Conservation (phyloP, 495 filamentous ascomycete species). For the Penicillium pancosmium region DNA sequence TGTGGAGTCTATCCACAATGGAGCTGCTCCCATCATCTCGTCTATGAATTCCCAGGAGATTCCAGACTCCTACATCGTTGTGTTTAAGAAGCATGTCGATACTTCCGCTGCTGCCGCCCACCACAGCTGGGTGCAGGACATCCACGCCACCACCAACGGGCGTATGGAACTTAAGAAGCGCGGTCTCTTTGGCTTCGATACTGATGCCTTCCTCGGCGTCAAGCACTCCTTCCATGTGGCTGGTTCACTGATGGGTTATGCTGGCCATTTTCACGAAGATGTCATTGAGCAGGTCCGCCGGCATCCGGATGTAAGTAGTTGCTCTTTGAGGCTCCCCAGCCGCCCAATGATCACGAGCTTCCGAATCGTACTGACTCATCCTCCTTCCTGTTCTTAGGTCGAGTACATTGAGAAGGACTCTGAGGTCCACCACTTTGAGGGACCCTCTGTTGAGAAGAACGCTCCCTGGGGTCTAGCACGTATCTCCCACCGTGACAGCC, state of each 20-base stretch:
- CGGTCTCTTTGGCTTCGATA: conserved; percentile 70
- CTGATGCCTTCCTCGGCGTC: conserved; percentile 77
- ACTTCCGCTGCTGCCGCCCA: conserved; percentile 68
- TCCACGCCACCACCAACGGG: conserved; percentile 58
- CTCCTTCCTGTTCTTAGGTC: conserved; percentile 58
- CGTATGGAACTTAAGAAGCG: conserved; percentile 88
- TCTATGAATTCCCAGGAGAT: conserved; percentile 74
- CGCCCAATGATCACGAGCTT: conserved; percentile 5
- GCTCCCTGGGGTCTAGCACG: conserved; percentile 97
- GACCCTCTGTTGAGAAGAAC: conserved; percentile 73
- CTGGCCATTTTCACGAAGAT: conserved; percentile 93
- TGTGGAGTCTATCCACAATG: conserved; percentile 80
- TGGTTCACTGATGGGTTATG: conserved; percentile 82
- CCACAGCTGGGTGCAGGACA: conserved; percentile 89
- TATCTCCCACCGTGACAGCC: conserved; percentile 88
- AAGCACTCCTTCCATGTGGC: conserved; percentile 96
- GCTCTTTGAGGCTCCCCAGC: not conserved
- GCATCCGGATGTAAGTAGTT: conserved; percentile 90
- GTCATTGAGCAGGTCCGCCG: conserved; percentile 91
- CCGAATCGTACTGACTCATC: conserved; percentile 17
- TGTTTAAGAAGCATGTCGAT: conserved; percentile 94
- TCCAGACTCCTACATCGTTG: conserved; percentile 93
- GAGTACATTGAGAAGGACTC: conserved; percentile 96
- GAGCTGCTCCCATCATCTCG: conserved; percentile 85
- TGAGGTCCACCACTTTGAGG: conserved; percentile 76